Conservation (phyloP, 2,329 filamentous ascomycete species). For the Intubia oerlemansii region DNA sequence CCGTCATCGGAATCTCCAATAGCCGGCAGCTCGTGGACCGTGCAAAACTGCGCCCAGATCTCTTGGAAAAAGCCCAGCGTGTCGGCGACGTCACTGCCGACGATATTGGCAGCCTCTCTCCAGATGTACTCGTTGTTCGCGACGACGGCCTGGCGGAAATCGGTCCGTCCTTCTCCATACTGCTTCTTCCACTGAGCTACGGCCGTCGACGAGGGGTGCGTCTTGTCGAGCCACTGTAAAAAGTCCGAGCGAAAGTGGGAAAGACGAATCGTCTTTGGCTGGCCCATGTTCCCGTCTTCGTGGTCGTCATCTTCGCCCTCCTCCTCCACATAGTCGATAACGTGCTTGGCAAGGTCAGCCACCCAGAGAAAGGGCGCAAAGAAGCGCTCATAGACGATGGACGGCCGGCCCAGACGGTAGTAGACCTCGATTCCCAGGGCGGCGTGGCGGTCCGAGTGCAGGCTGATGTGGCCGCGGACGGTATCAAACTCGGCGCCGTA, state of each 20-base stretch:
- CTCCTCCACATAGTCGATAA: slow-evolving; percentile 53
- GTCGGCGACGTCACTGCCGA: slow-evolving; percentile 9
- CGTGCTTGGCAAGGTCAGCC: slow-evolving; percentile 47
- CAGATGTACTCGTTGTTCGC: slow-evolving; percentile 41
- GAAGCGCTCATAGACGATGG: slow-evolving; percentile 39
- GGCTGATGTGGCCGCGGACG: slow-evolving; percentile 36
- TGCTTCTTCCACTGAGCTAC: too few species aligned
- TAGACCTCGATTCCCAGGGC: slow-evolving; percentile 24
- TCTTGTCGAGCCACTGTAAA: slow-evolving; percentile 26
- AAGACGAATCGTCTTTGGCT: too few species aligned
- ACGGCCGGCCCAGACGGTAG: slow-evolving; percentile 38
- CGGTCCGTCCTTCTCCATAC: too few species aligned
- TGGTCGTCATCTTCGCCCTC: too few species aligned
- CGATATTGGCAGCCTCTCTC: slow-evolving; percentile 36
- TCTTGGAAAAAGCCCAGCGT: slow-evolving; percentile 33
- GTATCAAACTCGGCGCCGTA: slow-evolving; percentile 31
- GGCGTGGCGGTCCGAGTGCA: slow-evolving; percentile 30
- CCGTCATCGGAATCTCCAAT: not conserved
- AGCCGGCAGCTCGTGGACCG: not conserved
- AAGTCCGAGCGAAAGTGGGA: slow-evolving; percentile 41
- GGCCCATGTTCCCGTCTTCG: too few species aligned
- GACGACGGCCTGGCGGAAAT: slow-evolving; percentile 41
- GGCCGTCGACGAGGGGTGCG: slow-evolving; percentile 18
- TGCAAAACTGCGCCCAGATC: slow-evolving; percentile 8
- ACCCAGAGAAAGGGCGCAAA: slow-evolving; percentile 48